Base-by-base conservation (phyloP, 2,329 filamentous ascomycete species). In the Bipolaris gigantea region DNA sequence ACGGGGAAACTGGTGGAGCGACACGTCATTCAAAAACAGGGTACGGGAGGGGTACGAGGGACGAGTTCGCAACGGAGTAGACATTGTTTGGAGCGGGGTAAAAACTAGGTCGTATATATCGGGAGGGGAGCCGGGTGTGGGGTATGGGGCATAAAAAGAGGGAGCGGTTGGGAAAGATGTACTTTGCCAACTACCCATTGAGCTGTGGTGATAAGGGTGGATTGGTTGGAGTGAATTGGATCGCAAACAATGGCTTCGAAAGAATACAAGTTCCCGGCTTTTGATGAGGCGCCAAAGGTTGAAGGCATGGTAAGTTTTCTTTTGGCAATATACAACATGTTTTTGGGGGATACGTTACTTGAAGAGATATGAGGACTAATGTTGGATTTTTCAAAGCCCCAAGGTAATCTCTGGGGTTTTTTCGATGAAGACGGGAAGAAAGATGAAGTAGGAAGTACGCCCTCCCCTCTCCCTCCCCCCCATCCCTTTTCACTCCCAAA, bases 361-460 rank as follows among this genome's bases (percentile, higher is more conserved):
- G 27, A 11, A 30, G 13, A 11, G 10, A 30, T 5, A 13, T 13
- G 10, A 13, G 3, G 1, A 13, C 27, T 30, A 5, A 30, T 8
- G 1, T 13, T 11, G 10, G 10, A 13, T 30, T 5, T 4, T 30
- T 10, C 1, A 10, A 10, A 43, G 40, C 71, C 71, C 1, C 70
- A 73, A 23, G 70, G 70, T 8, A 72, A 60, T 44, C 55, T 67
- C 32, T 74, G 71, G 70, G 70, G 70, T 0, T 65, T 72, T 41
- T 73, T 70, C 32, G 69, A 73, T 49, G 68, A 67, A 19, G 58
- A 71, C 19, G 70, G 69, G 7, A 67, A 68, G 45, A 71, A 82
- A 47, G 82, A 85, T 69, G 82, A 82, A 4, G 69, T 83, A 0
- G 82, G 82, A 19, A 77, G 81, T 53, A 73, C 79, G 5, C 16